These are phyloP conservation scores for Trichoderma endophyticum DNA, from an alignment of 2,329 filamentous ascomycete genomes.

Conservation along the genomic window DNA sequence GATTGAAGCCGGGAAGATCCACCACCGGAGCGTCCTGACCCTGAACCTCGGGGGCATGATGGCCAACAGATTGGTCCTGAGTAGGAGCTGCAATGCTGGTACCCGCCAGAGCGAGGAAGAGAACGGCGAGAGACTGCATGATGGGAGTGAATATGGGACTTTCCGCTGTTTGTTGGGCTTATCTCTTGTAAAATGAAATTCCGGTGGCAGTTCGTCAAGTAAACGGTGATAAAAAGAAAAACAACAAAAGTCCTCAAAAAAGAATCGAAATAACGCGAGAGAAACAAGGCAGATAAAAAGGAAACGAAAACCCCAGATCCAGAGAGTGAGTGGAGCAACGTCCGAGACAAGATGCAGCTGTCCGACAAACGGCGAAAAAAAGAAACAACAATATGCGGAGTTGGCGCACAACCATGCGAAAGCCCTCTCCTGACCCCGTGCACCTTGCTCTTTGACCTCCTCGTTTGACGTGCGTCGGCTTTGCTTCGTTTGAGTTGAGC, in stretches of 20 bases:
- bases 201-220: not conserved
- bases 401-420: not conserved
- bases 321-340: not conserved
- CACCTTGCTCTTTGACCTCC: not conserved
- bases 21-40: not conserved
- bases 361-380: not conserved
- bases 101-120: not conserved
- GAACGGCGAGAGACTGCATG: slow-evolving; percentile 18
- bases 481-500: not conserved
- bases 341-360: slow-evolving; percentile 1
- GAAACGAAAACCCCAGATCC: not conserved
- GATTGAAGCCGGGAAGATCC: slow-evolving; percentile 6
- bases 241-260: not conserved
- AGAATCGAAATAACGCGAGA: not conserved
- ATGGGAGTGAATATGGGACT: not conserved
- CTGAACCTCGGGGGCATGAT: not conserved
- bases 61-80: not conserved
- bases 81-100: not conserved
- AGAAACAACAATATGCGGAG: not conserved
- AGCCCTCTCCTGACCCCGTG: not conserved
- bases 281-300: not conserved
- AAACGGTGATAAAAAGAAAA: not conserved
- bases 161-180: not conserved
- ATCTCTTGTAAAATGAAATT: not conserved
- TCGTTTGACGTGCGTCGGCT: not conserved